Base-by-base conservation (phyloP, 2,329 filamentous ascomycete genomes). In the Taxawa tesnikishii region DNA sequence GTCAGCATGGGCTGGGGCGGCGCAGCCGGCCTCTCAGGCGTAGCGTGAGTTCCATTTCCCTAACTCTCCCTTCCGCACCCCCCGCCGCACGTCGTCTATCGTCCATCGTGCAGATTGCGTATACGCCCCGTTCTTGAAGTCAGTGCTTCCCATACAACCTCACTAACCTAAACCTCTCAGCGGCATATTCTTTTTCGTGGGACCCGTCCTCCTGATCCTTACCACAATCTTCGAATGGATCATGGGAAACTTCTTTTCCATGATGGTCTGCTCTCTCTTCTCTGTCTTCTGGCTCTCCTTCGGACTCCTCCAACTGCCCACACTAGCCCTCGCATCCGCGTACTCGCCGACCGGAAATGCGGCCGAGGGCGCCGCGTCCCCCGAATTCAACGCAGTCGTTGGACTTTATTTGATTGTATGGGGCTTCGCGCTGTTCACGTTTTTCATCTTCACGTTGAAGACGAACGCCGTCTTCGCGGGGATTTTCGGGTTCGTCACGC, bases 211-310 rank as follows among this genome's bases (percentile, higher is more conserved):
- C 28, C 51, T 68, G 5, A 44, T 59, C 10, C 55, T 67, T 19
- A 52, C 59, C 17, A 60, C 63, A 34, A 59, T 70, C 5, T 68
- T 67, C 39, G 63, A 69, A 39, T 70, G 65, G 64, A 59, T 70
- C 28, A 62, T 64, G 56, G 60, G 59, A 5, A 65, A 65, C 42
- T 65, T 65, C 55, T 62, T 64, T 39, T 33, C 37, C 13, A 69
- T 69, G 65, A 65, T 67, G 56, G 60, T 66, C 1, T 64, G 65
- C 50, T 63, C 60, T 4, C 53, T 70, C 23, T 70, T 70, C 40
- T 53, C 56, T 25, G 63, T 68, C 41, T 70, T 70, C 45, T 70
- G 64, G 63, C 53, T 68, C 4, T 65, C 60, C 2, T 69, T 71
- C 42, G 66, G 63, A 11, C 43, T 68, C 28, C 49, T 70, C 1